Conservation (phyloP, 2,329 filamentous ascomycete species). For the Pseudofabraea citricarpa region DNA sequence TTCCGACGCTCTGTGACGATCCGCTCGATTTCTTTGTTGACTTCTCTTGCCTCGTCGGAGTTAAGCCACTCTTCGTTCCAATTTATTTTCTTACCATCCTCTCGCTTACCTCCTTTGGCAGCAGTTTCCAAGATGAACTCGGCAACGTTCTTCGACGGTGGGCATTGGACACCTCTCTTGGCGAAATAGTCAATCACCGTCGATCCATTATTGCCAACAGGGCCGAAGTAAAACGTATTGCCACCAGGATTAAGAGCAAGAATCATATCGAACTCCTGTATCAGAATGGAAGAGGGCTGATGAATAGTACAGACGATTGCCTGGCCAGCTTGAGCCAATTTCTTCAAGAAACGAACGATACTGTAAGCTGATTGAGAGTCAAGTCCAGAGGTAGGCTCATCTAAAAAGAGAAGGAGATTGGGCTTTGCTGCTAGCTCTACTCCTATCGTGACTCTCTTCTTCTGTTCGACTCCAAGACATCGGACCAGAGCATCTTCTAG, state of each 20-base stretch:
- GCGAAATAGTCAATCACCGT: conserved; percentile 65
- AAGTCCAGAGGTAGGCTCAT: conserved; percentile 67
- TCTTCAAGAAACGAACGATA: conserved; percentile 65
- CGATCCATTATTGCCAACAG: conserved; percentile 61
- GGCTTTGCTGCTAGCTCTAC: conserved; percentile 70
- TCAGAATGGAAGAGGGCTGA: conserved; percentile 63
- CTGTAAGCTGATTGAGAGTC: conserved; percentile 66
- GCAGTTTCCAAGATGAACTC: conserved; percentile 64
- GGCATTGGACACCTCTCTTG: conserved; percentile 60
- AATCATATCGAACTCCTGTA: conserved; percentile 71
- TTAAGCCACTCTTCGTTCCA: conserved; percentile 74
- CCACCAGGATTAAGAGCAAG: conserved; percentile 64
- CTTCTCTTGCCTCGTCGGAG: conserved; percentile 53
- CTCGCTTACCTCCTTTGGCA: conserved; percentile 47
- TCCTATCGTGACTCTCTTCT: conserved; percentile 58
- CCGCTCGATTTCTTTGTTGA: conserved; percentile 61
- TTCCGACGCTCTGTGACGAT: conserved; percentile 27
- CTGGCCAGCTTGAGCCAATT: conserved; percentile 60
- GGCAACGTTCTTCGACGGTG: conserved; percentile 61
- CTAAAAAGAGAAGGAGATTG: conserved; percentile 62
- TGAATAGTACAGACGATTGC: conserved; percentile 73
- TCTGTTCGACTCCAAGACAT: conserved; percentile 58
- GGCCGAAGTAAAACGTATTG: conserved; percentile 68
- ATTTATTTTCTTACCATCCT: conserved; percentile 53
- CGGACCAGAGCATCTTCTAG: conserved; percentile 63